A percentile compares a stretch with the other conserved stretches of the same genome.
Conservation (phyloP, 176 grass and related monocot species). For the Triticum aestivum region DNA sequence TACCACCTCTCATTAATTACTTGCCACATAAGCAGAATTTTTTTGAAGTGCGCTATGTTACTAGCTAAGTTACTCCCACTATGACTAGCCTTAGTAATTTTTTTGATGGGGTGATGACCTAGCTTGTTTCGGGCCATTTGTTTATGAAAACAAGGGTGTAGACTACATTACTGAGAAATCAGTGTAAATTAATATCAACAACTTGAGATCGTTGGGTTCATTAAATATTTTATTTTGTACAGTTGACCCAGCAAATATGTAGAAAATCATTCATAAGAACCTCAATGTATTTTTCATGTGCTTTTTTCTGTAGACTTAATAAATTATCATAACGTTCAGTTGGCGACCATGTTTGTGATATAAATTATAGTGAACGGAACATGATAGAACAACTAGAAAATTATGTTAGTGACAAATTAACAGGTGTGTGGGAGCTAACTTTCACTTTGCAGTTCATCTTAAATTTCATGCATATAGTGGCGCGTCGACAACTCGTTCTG, state of each 20-base stretch:
- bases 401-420: neutral
- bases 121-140: neutral
- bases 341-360: neutral
- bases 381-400: neutral
- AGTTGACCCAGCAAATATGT: conserved; percentile 12
- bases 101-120: neutral
- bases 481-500: too few species aligned
- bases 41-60: too few species aligned
- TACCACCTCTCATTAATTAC: too few species aligned
- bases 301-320: neutral
- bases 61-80: too few species aligned
- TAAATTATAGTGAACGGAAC: neutral
- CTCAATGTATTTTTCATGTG: conserved; percentile 22
- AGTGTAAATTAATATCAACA: neutral
- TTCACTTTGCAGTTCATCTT: neutral
- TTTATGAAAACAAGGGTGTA: neutral
- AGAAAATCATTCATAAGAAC: neutral
- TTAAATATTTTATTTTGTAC: neutral
- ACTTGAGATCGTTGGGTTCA: neutral
- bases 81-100: too few species aligned
- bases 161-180: conserved; percentile 10
- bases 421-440: neutral
- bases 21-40: too few species aligned
- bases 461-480: too few species aligned
- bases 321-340: neutral